Evolutionary conservation across 2,329 filamentous ascomycete genomes (phyloP).

Genomic region (Salinomyces thailandicus): DNA sequence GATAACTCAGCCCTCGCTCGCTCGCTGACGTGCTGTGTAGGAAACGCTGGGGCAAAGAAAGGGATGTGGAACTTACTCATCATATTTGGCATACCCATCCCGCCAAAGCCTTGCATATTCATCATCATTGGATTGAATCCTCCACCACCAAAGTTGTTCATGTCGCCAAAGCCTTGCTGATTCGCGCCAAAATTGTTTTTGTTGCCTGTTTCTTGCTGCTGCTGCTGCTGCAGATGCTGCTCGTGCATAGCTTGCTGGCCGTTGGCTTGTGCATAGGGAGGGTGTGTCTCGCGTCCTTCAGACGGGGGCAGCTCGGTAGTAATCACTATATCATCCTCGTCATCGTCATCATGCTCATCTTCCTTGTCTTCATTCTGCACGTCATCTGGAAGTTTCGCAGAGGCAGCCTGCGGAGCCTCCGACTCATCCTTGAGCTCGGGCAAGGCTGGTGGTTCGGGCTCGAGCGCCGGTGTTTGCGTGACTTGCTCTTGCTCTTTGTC

Average conservation of each 20-base stretch:
- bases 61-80: constrained; percentile 60
- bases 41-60: constrained; percentile 1
- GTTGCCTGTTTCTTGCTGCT: background rate
- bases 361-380: background rate
- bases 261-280: constrained; percentile 2
- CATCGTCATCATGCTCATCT: constrained; percentile 8
- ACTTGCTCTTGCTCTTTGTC: constrained; percentile 9
- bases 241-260: constrained; percentile 12
- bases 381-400: background rate
- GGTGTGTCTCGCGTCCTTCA: constrained; percentile 5
- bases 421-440: background rate
- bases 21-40: constrained; percentile 17
- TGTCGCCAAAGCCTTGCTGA: constrained; percentile 13
- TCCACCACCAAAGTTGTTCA: constrained; percentile 17
- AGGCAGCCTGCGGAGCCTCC: background rate
- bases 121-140: constrained; percentile 65
- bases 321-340: constrained; percentile 18
- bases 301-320: constrained; percentile 22
- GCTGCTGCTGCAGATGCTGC: background rate
- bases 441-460: background rate
- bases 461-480: constrained; percentile 6
- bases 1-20: constrained; percentile 9
- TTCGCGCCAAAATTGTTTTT: constrained; percentile 8
- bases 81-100: constrained; percentile 49
- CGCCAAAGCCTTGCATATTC: constrained; percentile 28